Evolutionary conservation across 805 yeast genomes (phyloP), one percentile per base, ranked within the genome.

Genomic region (Myxozyma geophila): DNA sequence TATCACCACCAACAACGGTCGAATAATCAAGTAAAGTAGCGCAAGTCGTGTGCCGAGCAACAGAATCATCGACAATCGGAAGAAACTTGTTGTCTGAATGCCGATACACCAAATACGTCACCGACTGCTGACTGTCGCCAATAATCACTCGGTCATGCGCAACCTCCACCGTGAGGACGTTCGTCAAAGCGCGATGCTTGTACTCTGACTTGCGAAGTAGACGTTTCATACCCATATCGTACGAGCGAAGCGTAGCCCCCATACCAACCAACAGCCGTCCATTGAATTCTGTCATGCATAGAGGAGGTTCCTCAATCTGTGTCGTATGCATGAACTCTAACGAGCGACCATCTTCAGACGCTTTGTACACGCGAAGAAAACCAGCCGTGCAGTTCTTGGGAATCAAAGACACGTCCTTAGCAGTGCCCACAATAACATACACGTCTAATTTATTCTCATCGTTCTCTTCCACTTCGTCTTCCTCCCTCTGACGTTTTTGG

Each of bases 1-100:
- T 87, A 73, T 95, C 98, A 13, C 97, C 97, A 0, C 90, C 90
- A 47, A 88, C 78, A 0, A 89, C 83, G 0, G 97, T 91, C 60
- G 85, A 85, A 66, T 85, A 83, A 73, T 95, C 98, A 5, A 95
- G 75, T 67, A 84, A 76, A 2, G 80, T 72, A 49, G 88, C 69
- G 1, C 85, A 70, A 0, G 96, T 87, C 2, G 88, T 80, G 71
- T 88, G 89, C 39, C 97, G 78, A 40, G 86, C 80, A 44, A 87
- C 76, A 0, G 81, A 74, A 75, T 95, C 98, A 71, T 86, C 92
- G 0, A 85, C 86, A 62, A 92, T 78, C 1, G 88, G 83, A 7
- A 84, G 71, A 70, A 93, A 89, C 19, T 55, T 49, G 53, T 70
- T 68, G 21, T 72, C 76, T 1, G 70, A 68, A 0, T 80, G 75